Evolutionary conservation across 441 rosid species (phyloP).

Genomic region (Gossypium gossypioides): DNA sequence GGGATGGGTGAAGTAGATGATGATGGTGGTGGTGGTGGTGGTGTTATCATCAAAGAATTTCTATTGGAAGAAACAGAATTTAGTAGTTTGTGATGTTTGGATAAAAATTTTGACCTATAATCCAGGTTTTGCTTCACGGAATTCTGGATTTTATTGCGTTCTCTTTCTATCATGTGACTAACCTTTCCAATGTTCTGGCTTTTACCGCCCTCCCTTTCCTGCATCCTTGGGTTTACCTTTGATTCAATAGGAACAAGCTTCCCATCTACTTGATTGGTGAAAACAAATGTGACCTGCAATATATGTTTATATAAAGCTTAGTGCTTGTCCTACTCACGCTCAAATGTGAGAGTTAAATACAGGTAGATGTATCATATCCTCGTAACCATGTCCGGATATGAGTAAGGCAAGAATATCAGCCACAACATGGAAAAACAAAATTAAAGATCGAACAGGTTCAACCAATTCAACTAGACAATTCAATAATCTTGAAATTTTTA

Average conservation of each 20-base stretch:
- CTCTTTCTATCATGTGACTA: neutral
- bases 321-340: neutral
- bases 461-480: too few species aligned
- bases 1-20: conserved; percentile 24
- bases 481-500: too few species aligned
- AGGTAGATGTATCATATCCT: neutral
- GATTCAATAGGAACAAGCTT: conserved; percentile 76
- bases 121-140: conserved; percentile 24
- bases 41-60: conserved; percentile 16
- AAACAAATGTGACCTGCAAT: conserved; percentile 73
- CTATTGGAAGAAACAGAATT: conserved; percentile 23
- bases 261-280: conserved; percentile 89
- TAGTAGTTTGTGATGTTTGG: conserved; percentile 33
- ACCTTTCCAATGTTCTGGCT: conserved; percentile 5
- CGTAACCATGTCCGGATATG: neutral
- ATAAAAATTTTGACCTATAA: conserved; percentile 25
- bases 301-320: neutral
- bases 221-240: conserved; percentile 26
- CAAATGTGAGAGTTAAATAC: neutral
- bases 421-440: neutral
- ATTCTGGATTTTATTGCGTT: conserved; percentile 12
- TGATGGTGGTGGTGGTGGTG: neutral
- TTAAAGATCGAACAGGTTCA: too few species aligned
- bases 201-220: conserved; percentile 18
- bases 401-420: neutral